phyloP scores from a whole-genome alignment of 805 yeast genomes.

The Wickerhamiella dianesei region DNA sequence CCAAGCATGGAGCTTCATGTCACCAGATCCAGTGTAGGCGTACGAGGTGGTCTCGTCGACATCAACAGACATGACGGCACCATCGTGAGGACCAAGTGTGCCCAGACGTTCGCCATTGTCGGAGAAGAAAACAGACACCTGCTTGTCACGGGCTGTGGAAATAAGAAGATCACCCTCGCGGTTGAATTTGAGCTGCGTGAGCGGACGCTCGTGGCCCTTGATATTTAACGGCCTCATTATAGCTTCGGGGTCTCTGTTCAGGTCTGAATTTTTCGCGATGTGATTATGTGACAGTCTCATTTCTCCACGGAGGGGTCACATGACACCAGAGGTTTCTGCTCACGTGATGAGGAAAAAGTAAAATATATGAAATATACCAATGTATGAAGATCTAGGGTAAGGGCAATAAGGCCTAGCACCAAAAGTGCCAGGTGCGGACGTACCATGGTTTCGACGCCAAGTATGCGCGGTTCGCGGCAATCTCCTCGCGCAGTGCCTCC shows the following conservation, averaged over 20 bases:
- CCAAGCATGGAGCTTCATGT: conserved; percentile 77
- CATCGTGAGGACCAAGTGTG: conserved; percentile 75
- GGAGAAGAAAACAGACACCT: conserved; percentile 83
- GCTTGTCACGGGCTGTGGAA: conserved; percentile 79
- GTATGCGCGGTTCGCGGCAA: conserved; percentile 9
- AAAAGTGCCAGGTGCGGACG: conserved; percentile 11
- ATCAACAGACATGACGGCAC: conserved; percentile 93
- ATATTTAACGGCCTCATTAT: conserved; percentile 22
- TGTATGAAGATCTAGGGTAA: background rate
- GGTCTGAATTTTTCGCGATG: background rate
- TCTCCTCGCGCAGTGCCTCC: conserved; percentile 9
- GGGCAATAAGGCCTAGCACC: conserved; percentile 12
- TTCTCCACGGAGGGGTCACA: background rate
- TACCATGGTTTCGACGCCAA: conserved; percentile 2
- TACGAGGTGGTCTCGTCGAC: conserved; percentile 54
- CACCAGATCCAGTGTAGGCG: conserved; percentile 85
- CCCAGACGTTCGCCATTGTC: conserved; percentile 95
- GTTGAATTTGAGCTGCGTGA: conserved; percentile 92
- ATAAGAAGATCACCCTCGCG: conserved; percentile 88
- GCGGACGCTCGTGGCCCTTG: conserved; percentile 95
- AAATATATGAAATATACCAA: too few species aligned
- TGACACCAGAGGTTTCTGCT: too few species aligned
- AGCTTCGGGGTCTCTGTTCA: background rate
- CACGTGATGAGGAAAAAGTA: too few species aligned
- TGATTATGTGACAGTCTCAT: background rate